Evolutionary conservation across 371 early-diverging fungal species (phyloP).

Genomic region (Actinomortierella wolfii): DNA sequence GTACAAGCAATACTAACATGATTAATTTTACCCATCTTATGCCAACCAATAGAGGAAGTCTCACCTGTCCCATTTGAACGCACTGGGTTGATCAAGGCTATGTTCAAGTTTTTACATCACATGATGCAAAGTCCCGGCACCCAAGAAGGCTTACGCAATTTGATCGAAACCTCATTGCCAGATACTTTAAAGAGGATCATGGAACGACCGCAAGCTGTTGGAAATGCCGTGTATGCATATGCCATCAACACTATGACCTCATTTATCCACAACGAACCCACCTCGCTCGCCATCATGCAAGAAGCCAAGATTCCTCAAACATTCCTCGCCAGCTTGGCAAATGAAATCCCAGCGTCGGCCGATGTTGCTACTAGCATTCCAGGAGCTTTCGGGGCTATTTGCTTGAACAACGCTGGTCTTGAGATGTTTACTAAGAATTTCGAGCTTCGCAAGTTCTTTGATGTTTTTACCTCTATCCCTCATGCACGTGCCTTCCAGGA

Average conservation of each 20-base stretch:
- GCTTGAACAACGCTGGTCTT: conserved; percentile 86
- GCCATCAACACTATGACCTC: conserved; percentile 92
- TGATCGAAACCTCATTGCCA: conserved; percentile 92
- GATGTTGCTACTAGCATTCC: conserved; percentile 86
- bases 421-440: conserved; percentile 77
- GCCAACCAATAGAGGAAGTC: conserved; percentile 17
- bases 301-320: conserved; percentile 86
- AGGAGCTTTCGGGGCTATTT: conserved; percentile 95
- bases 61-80: conserved; percentile 57
- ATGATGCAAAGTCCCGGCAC: conserved; percentile 93
- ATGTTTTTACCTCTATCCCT: conserved; percentile 76
- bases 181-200: conserved; percentile 73
- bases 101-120: conserved; percentile 89
- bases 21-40: background rate
- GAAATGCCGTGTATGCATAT: conserved; percentile 70
- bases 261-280: conserved; percentile 97
- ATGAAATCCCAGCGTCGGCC: conserved; percentile 71
- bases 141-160: conserved; percentile 88
- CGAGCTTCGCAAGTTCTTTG: conserved; percentile 77
- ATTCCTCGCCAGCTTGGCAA: conserved; percentile 71
- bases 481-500: conserved; percentile 81
- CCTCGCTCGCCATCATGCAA: conserved; percentile 88
- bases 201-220: conserved; percentile 74
- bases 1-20: background rate
- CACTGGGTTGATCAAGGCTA: conserved; percentile 76